phyloP scores from a whole-genome alignment of 2,329 filamentous ascomycete species.

The Colletotrichum ledebouriae region DNA sequence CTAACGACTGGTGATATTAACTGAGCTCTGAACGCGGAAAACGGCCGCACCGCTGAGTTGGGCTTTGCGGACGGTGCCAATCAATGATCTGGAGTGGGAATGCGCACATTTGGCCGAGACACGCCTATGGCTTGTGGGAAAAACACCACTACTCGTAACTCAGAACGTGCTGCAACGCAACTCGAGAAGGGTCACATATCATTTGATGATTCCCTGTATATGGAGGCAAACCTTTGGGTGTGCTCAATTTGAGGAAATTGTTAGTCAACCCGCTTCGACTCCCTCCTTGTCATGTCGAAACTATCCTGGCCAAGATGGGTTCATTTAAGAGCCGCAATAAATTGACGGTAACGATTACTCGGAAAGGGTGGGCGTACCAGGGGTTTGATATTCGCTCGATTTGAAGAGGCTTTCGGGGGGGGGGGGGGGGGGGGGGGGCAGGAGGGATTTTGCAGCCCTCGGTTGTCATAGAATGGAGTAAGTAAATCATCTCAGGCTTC shows the following conservation, averaged over 20 bases:
- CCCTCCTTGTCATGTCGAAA: no score
- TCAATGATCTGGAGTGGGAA: neutral
- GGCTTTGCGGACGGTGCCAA: neutral
- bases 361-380: no score
- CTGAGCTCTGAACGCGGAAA: neutral
- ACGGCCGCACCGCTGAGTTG: neutral
- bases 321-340: no score
- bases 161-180: neutral
- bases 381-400: no score
- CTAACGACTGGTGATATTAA: neutral
- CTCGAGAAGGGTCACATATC: neutral
- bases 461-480: no score
- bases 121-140: neutral
- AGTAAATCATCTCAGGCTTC: no score
- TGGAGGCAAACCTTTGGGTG: neutral
- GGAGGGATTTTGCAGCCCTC: no score
- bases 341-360: no score
- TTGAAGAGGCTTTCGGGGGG: no score
- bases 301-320: no score
- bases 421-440: no score
- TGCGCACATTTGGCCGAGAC: neutral
- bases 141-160: neutral
- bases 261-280: no score
- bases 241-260: neutral
- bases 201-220: neutral